phyloP scores from a whole-genome alignment of 2,329 filamentous ascomycete genomes.

The Penicillium sp. region DNA sequence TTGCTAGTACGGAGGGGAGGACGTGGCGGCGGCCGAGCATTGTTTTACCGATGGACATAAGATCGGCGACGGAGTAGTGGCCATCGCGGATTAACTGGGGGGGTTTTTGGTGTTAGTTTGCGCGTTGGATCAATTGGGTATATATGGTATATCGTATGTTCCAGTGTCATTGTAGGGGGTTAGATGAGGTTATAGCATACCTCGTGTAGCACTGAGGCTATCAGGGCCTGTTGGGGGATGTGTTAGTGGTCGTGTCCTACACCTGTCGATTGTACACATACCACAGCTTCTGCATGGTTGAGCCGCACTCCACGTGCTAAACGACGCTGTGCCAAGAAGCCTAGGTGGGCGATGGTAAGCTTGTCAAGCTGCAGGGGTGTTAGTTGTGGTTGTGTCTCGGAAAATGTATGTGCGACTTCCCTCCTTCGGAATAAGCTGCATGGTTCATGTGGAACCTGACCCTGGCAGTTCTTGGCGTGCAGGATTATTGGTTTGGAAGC shows the following conservation, averaged over 20 bases:
- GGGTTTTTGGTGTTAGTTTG: constrained; percentile 2
- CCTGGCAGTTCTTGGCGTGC: constrained; percentile 19
- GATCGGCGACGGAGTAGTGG: constrained; percentile 83
- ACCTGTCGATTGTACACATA: constrained; percentile 41
- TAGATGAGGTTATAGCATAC: constrained; percentile 40
- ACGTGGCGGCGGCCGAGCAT: constrained; percentile 95
- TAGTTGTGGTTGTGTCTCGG: constrained; percentile 3
- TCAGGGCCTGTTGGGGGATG: constrained; percentile 44
- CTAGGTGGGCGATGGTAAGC: constrained; percentile 86
- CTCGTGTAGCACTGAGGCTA: constrained; percentile 87
- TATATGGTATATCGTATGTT: neutral
- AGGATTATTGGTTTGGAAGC: constrained; percentile 1
- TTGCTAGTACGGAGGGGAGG: constrained; percentile 74
- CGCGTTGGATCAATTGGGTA: neutral
- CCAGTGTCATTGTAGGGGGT: neutral
- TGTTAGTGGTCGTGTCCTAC: constrained; percentile 4
- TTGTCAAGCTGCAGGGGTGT: constrained; percentile 73
- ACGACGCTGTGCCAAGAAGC: constrained; percentile 80
- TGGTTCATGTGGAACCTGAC: constrained; percentile 29
- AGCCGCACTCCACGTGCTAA: constrained; percentile 84
- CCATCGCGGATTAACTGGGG: constrained; percentile 87
- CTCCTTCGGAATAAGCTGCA: constrained; percentile 51
- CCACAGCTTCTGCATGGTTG: constrained; percentile 86
- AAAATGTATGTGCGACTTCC: constrained; percentile 27
- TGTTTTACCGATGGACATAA: constrained; percentile 86